phyloP scores from a whole-genome alignment of 164 flowering plant species.

The Vitis riparia region DNA sequence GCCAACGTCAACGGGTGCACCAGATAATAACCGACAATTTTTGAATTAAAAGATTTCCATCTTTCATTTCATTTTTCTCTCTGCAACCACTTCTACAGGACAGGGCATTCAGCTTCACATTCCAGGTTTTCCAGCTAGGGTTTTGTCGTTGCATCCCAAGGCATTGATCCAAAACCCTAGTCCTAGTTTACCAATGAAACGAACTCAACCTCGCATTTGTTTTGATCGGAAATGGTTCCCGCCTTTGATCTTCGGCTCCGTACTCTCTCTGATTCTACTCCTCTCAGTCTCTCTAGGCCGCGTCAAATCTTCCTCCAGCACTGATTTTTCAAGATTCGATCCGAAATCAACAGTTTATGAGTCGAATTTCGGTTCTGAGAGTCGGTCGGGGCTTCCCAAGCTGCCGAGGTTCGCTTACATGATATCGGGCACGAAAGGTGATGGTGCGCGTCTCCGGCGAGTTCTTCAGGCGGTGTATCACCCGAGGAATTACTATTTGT shows the following conservation, averaged over 20 bases:
- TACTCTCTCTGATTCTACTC: slow-evolving; percentile 25
- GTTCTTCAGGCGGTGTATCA: slow-evolving; percentile 75
- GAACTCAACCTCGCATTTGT: slow-evolving; percentile 15
- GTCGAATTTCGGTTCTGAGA: slow-evolving; percentile 6
- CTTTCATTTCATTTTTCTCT: too few species aligned
- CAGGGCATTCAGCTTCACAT: background rate
- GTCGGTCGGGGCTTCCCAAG: slow-evolving; percentile 29
- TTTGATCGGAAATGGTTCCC: slow-evolving; percentile 38
- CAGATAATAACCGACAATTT: too few species aligned
- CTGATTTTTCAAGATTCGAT: slow-evolving; percentile 5
- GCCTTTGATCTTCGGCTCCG: slow-evolving; percentile 24
- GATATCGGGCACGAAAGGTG: slow-evolving; percentile 84
- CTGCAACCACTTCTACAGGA: too few species aligned
- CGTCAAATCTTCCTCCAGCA: slow-evolving; percentile 1
- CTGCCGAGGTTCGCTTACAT: slow-evolving; percentile 76
- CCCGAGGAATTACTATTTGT: slow-evolving; percentile 73
- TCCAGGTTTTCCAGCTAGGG: slow-evolving; percentile 22
- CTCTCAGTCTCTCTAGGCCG: slow-evolving; percentile 20
- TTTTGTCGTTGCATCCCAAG: slow-evolving; percentile 7
- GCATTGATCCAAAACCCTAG: background rate
- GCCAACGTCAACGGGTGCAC: too few species aligned
- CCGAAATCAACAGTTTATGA: slow-evolving; percentile 2
- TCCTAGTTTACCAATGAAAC: slow-evolving; percentile 22
- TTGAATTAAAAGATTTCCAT: too few species aligned
- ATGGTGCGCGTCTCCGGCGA: slow-evolving; percentile 46